Base-by-base conservation (phyloP, 768 basidiomycete genomes). In the Crassisporium funariophilum region DNA sequence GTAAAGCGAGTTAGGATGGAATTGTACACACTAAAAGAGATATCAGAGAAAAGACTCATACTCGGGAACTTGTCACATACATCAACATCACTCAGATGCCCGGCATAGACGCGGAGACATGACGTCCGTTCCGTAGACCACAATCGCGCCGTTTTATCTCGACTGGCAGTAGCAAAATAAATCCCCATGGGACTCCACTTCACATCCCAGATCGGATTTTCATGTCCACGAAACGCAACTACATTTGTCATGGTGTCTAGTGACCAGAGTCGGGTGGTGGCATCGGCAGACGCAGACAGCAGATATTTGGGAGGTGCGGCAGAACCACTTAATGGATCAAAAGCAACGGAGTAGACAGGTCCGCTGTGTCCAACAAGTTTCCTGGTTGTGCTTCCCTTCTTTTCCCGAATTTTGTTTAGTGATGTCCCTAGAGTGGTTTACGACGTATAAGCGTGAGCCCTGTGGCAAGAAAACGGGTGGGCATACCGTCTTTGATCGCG, bases 151-250 rank as follows among this genome's bases (percentile, higher is more conserved):
- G 97, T 97, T 49, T 91, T 74, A 66, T 99, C 97, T 43, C 97
- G 74, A 57, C 94, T 95, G 13, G 83, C 95, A 13, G 91, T 95
- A 5, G 97, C 95, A 65, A 99, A 99, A 70, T 99, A 98, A n/a
- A 95, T 83, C 4, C 97, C 95, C 76, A 92, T 85, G 8, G 97
- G 95, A 59, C 91, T 95, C 97, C 97, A 99, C 63, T 98, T 88
- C 10, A 95, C 94, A 57, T 98, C 97, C 97, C 97, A 99, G 0
- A 99, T 86, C 0, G 97, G 94, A 65, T 97, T 95, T 62, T 95
- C 87, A 58, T 99, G 97, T 0, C 97, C 95, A 24, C 93, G 81
- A 62, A 94, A 99, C 5, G 88, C 94, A 15, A 94, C 94, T 8
- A 98, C 70, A 57, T 97, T 97, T 12, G 89, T 82, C 78, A 93